Conservation (phyloP, 768 basidiomycete genomes). For the Boletus eberwhitei region DNA sequence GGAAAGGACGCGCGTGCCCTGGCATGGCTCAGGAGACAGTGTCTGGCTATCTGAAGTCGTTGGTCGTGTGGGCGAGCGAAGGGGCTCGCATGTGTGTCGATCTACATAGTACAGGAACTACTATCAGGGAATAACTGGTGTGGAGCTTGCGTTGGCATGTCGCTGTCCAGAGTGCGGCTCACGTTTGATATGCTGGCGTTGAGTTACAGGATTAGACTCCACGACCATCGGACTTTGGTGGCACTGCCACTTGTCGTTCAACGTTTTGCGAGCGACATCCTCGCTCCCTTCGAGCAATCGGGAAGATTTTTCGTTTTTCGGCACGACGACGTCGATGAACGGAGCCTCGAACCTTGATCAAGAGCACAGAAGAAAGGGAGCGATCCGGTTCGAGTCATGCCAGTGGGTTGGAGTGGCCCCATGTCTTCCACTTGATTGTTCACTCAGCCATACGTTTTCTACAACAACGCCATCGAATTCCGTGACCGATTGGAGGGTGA, state of each 20-base stretch:
- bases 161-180: neutral
- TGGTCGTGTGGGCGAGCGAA: neutral
- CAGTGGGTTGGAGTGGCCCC: too few relatives aligned
- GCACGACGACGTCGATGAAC: neutral
- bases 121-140: neutral
- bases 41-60: slow-evolving; percentile 9
- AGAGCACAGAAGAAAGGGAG: neutral
- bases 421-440: too few relatives aligned
- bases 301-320: neutral
- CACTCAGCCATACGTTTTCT: too few relatives aligned
- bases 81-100: neutral
- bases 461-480: too few relatives aligned
- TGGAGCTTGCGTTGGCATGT: neutral
- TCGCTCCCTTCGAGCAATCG: neutral
- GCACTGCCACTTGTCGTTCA: neutral
- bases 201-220: too few relatives aligned
- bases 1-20: slow-evolving; percentile 30
- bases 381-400: neutral
- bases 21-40: slow-evolving; percentile 23
- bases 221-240: too few relatives aligned
- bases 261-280: too few relatives aligned
- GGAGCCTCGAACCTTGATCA: neutral
- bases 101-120: neutral
- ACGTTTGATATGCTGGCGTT: too few relatives aligned
- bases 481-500: too few relatives aligned